Conservation (phyloP, 2,329 filamentous ascomycete genomes). For the Rhytidhysteron rufulum region DNA sequence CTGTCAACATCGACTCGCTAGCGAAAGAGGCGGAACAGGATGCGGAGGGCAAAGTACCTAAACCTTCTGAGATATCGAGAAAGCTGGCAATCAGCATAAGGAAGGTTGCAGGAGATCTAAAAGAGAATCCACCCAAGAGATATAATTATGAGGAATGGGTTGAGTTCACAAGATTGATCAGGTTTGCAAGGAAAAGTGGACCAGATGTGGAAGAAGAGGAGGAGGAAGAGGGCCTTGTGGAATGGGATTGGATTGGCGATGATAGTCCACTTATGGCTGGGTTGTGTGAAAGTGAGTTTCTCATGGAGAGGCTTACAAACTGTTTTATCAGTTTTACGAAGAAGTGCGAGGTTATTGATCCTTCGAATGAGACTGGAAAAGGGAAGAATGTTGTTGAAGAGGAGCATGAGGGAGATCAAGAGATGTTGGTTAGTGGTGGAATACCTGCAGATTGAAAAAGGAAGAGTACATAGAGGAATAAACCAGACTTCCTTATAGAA, state of each 20-base stretch:
- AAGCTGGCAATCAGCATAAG: slow-evolving; percentile 68
- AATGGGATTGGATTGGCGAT: slow-evolving; percentile 72
- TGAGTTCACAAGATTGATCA: slow-evolving; percentile 73
- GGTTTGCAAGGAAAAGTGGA: slow-evolving; percentile 40
- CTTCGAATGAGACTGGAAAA: no score
- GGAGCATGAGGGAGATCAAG: no score
- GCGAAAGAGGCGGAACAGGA: slow-evolving; percentile 31
- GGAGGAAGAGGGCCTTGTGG: slow-evolving; percentile 56
- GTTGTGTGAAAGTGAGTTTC: slow-evolving; percentile 62
- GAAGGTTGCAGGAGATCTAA: slow-evolving; percentile 61
- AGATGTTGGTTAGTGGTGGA: no score
- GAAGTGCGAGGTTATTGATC: no score
- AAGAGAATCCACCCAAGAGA: slow-evolving; percentile 53
- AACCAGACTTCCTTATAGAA: no score
- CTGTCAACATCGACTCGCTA: slow-evolving; percentile 41
- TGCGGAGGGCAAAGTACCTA: slow-evolving; percentile 34
- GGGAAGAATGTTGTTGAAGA: no score
- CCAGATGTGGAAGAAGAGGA: slow-evolving; percentile 38
- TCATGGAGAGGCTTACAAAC: slow-evolving; percentile 53
- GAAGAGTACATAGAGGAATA: no score
- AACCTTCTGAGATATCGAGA: slow-evolving; percentile 57
- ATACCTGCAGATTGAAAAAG: no score
- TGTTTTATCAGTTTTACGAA: no score
- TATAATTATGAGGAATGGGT: slow-evolving; percentile 87
- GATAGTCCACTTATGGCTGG: slow-evolving; percentile 64